Evolutionary conservation across 2,329 filamentous ascomycete species (phyloP), one percentile per base, ranked within the genome.

Genomic region (Clarireedia paspali): DNA sequence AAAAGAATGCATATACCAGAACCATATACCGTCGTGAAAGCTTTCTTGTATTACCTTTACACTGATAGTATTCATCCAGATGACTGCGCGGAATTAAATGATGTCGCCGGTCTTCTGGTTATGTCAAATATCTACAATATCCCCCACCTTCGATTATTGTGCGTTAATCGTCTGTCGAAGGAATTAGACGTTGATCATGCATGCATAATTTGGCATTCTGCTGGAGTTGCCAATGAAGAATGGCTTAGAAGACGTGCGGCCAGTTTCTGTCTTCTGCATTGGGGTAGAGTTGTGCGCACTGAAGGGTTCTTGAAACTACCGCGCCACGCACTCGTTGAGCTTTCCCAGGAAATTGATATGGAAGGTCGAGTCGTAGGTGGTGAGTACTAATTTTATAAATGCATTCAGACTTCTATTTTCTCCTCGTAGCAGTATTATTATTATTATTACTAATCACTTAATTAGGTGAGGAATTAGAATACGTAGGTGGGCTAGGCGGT

Each of bases 91-190:
- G 80, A 86, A 49, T 81, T 96, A 20, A 83, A 85, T 30, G 91
- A 96, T 64, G 91, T 97, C 14, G 92, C 94, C 0, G 92, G 94
- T 7, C 83, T 99, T 71, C 80, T 99, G 3, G 92, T 99, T 61
- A 95, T 99, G 89, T 91, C 91, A 45, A 96, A 97, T 70, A 89
- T 97, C 47, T 99, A 99, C 74, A 92, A 96, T 68, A 95, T 99
- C 75, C 91, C 91, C 1, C 90, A 94, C 63, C 82, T 99, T 24
- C 88, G 92, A 20, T 81, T 96, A 6, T 79, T 97, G 1, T 96
- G 92, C 69, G 88, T 97, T 54, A 92, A 96, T 68, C 83, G 94
- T 7, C 79, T 99, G 3, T 87, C 88, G 55, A 88, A 89, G 59
- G 94, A 99, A 68, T 81, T 99, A 3, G 92, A 97, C 68, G 87